Percentiles rank a stretch among this genome's conserved stretches.
Evolutionary conservation across 441 rosid species (phyloP).

Genomic region (Hura crepitans): DNA sequence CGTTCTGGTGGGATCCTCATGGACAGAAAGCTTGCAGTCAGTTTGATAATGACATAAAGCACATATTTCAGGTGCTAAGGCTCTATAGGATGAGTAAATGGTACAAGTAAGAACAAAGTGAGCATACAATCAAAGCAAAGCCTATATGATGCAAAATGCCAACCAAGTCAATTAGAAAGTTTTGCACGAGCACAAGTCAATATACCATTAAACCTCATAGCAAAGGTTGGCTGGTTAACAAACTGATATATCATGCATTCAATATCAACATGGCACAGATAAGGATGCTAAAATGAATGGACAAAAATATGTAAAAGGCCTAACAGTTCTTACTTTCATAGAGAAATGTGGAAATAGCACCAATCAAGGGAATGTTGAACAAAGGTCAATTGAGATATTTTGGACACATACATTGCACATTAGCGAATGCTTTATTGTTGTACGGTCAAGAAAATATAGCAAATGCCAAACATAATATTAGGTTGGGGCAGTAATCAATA

Average conservation of each 20-base stretch:
- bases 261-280: not conserved
- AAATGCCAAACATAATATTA: not conserved
- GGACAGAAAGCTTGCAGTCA: too few relatives aligned
- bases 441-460: not conserved
- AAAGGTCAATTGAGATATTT: not conserved
- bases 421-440: not conserved
- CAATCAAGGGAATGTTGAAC: not conserved
- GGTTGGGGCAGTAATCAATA: not conserved
- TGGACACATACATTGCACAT: not conserved
- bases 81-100: not conserved
- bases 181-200: not conserved
- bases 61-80: not conserved
- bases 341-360: not conserved
- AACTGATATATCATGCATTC: not conserved
- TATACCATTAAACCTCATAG: not conserved
- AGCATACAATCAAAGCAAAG: not conserved
- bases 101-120: not conserved
- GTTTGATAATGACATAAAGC: slow-evolving; percentile 1
- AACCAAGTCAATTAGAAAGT: not conserved
- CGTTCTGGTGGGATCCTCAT: too few relatives aligned
- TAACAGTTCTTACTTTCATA: not conserved
- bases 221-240: not conserved
- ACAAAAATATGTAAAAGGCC: not conserved
- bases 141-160: not conserved
- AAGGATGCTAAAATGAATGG: not conserved